These are phyloP conservation scores for Primulina eburnea DNA, from an alignment of 257 asterid genomes.

Conservation along the genomic window DNA sequence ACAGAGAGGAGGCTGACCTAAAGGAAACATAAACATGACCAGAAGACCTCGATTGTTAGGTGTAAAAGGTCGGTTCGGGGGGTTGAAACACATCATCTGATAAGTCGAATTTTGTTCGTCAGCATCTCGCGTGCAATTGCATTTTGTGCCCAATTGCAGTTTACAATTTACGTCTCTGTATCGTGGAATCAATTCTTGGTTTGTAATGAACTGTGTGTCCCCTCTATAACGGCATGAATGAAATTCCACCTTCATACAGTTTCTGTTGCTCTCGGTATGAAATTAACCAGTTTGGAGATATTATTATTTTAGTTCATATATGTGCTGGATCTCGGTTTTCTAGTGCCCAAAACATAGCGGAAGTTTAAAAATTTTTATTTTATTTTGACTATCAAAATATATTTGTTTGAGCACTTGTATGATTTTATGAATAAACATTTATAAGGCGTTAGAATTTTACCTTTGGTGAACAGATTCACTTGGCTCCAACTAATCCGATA, in stretches of 20 bases:
- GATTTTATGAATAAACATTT: too few species aligned
- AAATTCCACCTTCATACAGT: constrained; percentile 16
- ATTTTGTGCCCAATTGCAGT: constrained; percentile 28
- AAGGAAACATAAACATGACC: constrained; percentile 42
- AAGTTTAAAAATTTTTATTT: too few species aligned
- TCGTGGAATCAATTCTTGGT: constrained; percentile 34
- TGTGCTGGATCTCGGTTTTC: not conserved
- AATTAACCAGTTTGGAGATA: constrained; percentile 1
- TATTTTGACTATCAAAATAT: too few species aligned
- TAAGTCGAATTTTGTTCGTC: constrained; percentile 24
- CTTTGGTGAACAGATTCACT: too few species aligned
- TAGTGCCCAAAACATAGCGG: too few species aligned
- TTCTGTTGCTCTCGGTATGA: not conserved
- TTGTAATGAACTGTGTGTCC: constrained; percentile 25
- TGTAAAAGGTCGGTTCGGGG: constrained; percentile 21
- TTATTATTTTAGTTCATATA: constrained; percentile 12
- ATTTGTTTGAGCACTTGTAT: too few species aligned
- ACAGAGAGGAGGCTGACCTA: constrained; percentile 36
- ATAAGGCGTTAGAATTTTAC: too few species aligned
- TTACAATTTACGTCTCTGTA: constrained; percentile 23
- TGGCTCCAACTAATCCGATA: too few species aligned
- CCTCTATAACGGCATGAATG: constrained; percentile 18
- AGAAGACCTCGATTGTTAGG: constrained; percentile 16
- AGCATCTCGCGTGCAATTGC: constrained; percentile 24
- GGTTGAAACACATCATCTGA: constrained; percentile 26